phyloP scores from a whole-genome alignment of 2,329 filamentous ascomycete genomes.

The Trichoderma atroviride region DNA sequence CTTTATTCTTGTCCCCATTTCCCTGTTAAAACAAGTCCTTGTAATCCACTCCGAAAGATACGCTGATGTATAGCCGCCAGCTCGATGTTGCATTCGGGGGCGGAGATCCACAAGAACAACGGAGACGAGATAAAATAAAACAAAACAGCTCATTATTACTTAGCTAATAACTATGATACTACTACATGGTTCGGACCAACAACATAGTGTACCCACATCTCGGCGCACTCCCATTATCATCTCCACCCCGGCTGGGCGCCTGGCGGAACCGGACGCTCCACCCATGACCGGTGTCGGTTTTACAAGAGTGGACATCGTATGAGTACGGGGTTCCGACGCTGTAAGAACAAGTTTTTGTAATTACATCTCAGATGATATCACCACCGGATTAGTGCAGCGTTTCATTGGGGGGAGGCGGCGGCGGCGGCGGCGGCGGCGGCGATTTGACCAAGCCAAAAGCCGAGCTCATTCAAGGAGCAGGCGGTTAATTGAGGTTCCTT shows the following conservation, averaged over 20 bases:
- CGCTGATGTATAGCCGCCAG: not conserved
- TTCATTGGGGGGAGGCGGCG: no score
- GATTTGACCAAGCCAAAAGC: no score
- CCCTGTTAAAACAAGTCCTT: not conserved
- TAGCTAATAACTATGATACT: not conserved
- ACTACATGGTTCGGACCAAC: not conserved
- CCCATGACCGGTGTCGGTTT: not conserved
- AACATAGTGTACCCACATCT: not conserved
- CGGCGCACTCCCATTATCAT: not conserved
- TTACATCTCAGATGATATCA: no score
- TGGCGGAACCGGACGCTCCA: no score
- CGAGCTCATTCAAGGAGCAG: not conserved
- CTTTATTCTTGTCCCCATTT: not conserved
- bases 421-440: no score
- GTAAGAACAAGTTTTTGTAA: no score
- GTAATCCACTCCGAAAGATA: not conserved
- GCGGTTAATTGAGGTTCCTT: not conserved
- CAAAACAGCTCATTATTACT: not conserved
- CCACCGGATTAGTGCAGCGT: no score
- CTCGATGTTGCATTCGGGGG: not conserved
- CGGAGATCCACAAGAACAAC: not conserved
- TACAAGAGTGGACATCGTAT: no score
- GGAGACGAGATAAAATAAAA: not conserved
- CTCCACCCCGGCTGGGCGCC: not conserved
- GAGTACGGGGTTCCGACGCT: no score